Evolutionary conservation across 2,329 filamentous ascomycete genomes (phyloP).

Genomic region (Colletotrichum cereale): DNA sequence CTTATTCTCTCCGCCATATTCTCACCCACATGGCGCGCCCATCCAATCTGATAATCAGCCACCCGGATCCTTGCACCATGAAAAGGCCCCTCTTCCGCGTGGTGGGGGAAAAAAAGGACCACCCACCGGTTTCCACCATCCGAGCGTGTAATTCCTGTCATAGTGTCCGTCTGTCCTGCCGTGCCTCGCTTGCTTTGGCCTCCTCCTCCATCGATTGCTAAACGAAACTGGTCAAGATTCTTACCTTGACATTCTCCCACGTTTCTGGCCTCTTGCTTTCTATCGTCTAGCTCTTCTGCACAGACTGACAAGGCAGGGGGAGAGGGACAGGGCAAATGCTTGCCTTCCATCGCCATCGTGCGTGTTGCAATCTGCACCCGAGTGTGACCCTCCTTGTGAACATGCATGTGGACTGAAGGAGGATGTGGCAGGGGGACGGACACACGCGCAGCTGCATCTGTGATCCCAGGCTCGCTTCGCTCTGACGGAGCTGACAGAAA

Average conservation of each 20-base stretch:
- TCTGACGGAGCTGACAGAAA: neutral
- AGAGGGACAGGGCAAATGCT: neutral
- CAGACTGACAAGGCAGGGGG: neutral
- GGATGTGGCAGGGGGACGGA: neutral
- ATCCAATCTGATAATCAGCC: neutral
- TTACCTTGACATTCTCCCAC: neutral
- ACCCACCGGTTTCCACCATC: too few relatives aligned
- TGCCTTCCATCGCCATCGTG: neutral
- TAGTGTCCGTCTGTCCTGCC: neutral
- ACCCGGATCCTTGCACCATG: neutral
- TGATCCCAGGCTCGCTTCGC: slow-evolving; percentile 35
- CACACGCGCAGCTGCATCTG: slow-evolving; percentile 16
- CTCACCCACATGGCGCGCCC: neutral
- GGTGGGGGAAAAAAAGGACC: neutral
- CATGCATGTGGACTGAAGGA: slow-evolving; percentile 14
- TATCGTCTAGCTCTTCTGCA: neutral
- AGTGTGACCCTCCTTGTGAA: slow-evolving; percentile 9
- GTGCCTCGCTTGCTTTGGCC: neutral
- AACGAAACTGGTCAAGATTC: neutral
- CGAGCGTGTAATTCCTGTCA: neutral
- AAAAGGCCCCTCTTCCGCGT: neutral
- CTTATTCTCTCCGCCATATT: neutral
- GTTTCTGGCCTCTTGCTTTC: neutral
- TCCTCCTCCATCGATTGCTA: neutral
- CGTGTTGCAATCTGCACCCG: neutral